Percentiles rank a stretch among this genome's conserved stretches.
phyloP scores from a whole-genome alignment of 2,329 filamentous ascomycete species.

The Rutstroemia sp. region DNA sequence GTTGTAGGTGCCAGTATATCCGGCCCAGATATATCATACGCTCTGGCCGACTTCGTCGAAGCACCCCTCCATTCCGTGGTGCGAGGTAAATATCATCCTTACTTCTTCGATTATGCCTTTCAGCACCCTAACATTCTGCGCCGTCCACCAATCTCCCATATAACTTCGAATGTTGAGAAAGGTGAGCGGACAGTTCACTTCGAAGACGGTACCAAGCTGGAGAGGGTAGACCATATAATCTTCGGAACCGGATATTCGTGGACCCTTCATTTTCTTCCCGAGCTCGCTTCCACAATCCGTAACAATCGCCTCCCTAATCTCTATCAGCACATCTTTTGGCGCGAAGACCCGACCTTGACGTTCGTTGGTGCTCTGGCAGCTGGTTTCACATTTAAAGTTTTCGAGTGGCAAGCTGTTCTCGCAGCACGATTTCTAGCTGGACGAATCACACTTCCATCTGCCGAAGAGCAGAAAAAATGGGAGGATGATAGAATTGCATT shows the following conservation, averaged over 20 bases:
- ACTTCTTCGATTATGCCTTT: conserved; percentile 53
- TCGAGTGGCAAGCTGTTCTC: conserved; percentile 60
- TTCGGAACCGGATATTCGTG: conserved; percentile 62
- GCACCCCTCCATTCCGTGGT: conserved; percentile 46
- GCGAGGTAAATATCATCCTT: conserved; percentile 43
- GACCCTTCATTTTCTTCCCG: conserved; percentile 53
- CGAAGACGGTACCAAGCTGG: conserved; percentile 44
- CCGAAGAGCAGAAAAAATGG: conserved; percentile 46
- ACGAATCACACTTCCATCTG: conserved; percentile 41
- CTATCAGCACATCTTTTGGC: conserved; percentile 52
- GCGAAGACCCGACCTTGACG: conserved; percentile 44
- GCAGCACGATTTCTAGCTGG: conserved; percentile 52
- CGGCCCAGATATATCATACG: conserved; percentile 52
- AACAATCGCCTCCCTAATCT: conserved; percentile 49
- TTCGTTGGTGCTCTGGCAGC: conserved; percentile 52
- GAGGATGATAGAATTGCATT: conserved; percentile 45
- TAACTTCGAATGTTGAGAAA: conserved; percentile 29
- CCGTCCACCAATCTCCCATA: conserved; percentile 40
- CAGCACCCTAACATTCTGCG: conserved; percentile 45
- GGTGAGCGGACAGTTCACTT: conserved; percentile 43
- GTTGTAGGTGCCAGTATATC: conserved; percentile 59
- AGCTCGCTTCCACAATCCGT: conserved; percentile 35
- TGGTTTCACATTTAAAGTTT: conserved; percentile 59
- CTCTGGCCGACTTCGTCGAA: conserved; percentile 39
- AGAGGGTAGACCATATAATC: conserved; percentile 53